Percentiles rank a stretch among this genome's conserved stretches.
phyloP scores from a whole-genome alignment of 805 yeast species.

The Blastobotrys robertii region DNA sequence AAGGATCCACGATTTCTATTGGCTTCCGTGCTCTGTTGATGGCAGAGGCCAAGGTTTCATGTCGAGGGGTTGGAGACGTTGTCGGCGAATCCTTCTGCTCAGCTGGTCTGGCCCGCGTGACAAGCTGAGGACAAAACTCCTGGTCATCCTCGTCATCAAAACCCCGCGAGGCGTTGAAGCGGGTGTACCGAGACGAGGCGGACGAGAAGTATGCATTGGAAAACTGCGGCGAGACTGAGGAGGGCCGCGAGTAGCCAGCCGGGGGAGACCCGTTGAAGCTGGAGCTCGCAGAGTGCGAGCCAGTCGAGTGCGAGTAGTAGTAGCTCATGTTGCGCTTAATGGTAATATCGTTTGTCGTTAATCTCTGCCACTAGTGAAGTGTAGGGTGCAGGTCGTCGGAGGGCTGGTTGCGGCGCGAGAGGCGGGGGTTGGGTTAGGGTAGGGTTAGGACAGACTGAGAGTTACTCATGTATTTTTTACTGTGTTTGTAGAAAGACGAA shows the following conservation, averaged over 20 bases:
- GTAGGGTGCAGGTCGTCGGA: neutral
- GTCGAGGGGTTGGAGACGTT: constrained; percentile 5
- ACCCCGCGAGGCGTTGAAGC: constrained; percentile 53
- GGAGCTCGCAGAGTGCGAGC: neutral
- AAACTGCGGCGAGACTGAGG: constrained; percentile 24
- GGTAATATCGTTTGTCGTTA: neutral
- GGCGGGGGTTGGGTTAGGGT: no score
- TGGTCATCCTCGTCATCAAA: constrained; percentile 63
- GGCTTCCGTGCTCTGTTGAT: constrained; percentile 20
- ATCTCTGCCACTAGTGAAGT: neutral
- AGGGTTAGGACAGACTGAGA: no score
- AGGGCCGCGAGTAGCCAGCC: constrained; percentile 15
- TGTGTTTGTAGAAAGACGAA: no score
- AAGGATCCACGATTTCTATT: constrained; percentile 48
- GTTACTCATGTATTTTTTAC: no score
- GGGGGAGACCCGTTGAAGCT: constrained; percentile 1
- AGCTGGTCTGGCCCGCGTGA: constrained; percentile 2
- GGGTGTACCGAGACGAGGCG: constrained; percentile 16
- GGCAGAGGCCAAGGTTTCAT: neutral
- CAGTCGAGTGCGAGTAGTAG: constrained; percentile 1
- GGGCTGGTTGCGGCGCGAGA: neutral
- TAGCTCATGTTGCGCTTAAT: constrained; percentile 1
- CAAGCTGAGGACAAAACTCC: constrained; percentile 52
- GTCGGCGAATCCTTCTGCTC: constrained; percentile 6
- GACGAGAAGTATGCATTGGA: constrained; percentile 14